Evolutionary conservation across 169 alveolate genomes (phyloP).

Genomic region (Cryptosporidium baileyi): DNA sequence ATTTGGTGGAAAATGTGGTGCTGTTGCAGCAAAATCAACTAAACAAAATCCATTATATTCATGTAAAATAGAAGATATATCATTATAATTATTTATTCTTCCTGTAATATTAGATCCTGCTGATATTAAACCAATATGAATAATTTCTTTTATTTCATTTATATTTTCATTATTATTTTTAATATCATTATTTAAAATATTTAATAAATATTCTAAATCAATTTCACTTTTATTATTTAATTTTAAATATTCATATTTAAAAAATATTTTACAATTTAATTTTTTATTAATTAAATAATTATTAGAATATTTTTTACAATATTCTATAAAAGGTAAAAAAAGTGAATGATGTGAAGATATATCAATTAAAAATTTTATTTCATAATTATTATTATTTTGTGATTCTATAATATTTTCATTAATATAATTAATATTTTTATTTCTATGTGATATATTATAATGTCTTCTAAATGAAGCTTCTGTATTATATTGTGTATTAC

Average conservation of each 20-base stretch:
- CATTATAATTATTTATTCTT: constrained; percentile 75
- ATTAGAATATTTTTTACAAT: constrained; percentile 54
- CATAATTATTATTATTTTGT: constrained; percentile 10
- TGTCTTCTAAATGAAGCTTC: constrained; percentile 72
- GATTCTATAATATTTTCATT: background rate
- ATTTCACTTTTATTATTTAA: constrained; percentile 67
- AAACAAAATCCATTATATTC: constrained; percentile 79
- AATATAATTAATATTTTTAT: background rate
- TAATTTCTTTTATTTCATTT: constrained; percentile 52
- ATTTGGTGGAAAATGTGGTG: constrained; percentile 81
- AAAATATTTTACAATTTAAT: background rate
- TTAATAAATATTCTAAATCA: constrained; percentile 68
- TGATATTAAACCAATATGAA: constrained; percentile 79
- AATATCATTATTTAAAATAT: background rate
- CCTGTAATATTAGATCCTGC: constrained; percentile 91
- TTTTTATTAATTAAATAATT: background rate
- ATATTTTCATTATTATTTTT: background rate
- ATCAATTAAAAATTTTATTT: constrained; percentile 80
- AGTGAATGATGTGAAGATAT: constrained; percentile 85
- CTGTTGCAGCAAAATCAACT: constrained; percentile 86
- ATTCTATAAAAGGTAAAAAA: constrained; percentile 84
- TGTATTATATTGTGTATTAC: constrained; percentile 67
- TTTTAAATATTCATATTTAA: background rate
- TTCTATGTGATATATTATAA: constrained; percentile 38
- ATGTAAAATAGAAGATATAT: constrained; percentile 78